phyloP scores from a whole-genome alignment of 345 rosid species.

The Eucalyptus pumila region DNA sequence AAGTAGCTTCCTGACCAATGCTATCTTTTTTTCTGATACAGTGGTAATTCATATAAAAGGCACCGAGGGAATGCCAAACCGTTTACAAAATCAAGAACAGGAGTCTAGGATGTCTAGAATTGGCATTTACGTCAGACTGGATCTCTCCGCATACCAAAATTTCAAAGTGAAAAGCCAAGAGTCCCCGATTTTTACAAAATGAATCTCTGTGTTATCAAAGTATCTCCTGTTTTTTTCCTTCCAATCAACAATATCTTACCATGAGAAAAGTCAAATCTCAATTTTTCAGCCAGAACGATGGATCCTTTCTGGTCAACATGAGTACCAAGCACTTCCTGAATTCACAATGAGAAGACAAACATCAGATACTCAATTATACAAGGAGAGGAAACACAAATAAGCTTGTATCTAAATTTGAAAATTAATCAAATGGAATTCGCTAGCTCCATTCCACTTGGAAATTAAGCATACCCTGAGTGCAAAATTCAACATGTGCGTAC shows the following conservation, averaged over 20 bases:
- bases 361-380: not conserved
- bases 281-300: constrained; percentile 89
- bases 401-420: not conserved
- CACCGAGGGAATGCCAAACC: not conserved
- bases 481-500: constrained; percentile 94
- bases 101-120: not conserved
- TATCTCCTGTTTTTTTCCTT: not conserved
- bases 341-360: not conserved
- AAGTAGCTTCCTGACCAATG: not conserved
- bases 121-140: not conserved
- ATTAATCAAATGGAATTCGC: not conserved
- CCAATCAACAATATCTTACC: constrained; percentile 28
- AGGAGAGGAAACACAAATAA: not conserved
- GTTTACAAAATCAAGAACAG: not conserved
- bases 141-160: not conserved
- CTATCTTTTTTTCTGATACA: not conserved
- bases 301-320: constrained; percentile 99
- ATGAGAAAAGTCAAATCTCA: constrained; percentile 96
- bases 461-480: constrained; percentile 64
- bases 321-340: constrained; percentile 87
- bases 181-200: not conserved
- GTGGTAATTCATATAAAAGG: not conserved
- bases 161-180: not conserved
- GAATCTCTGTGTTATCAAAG: not conserved
- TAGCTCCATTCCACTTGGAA: not conserved